phyloP scores from a whole-genome alignment of 305 asterid genomes.

The Monarda citriodora region DNA sequence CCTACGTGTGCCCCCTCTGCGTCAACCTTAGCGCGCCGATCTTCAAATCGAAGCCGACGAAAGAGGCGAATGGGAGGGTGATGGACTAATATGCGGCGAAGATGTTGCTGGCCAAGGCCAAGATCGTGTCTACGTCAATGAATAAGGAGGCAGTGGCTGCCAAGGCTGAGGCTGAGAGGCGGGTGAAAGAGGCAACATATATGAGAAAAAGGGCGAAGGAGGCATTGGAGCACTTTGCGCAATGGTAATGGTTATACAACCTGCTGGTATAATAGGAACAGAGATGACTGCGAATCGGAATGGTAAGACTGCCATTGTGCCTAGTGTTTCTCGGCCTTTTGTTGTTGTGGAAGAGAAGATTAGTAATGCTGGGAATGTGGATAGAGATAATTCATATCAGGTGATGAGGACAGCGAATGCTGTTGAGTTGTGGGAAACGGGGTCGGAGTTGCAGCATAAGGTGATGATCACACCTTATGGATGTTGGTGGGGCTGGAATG shows the following conservation, averaged over 20 bases:
- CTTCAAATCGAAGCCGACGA: constrained; percentile 34
- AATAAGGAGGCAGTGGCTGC: constrained; percentile 60
- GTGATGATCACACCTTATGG: constrained; percentile 21
- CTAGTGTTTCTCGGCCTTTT: constrained; percentile 19
- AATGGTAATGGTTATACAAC: constrained; percentile 3
- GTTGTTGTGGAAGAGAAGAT: constrained; percentile 24
- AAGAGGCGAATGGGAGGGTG: constrained; percentile 35
- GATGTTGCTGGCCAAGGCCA: constrained; percentile 76
- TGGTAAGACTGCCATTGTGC: constrained; percentile 8
- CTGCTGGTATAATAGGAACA: constrained; percentile 17
- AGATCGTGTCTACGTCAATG: constrained; percentile 57
- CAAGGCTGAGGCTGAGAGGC: constrained; percentile 65
- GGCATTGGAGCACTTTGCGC: constrained; percentile 61
- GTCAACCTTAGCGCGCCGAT: constrained; percentile 46
- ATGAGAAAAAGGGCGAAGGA: constrained; percentile 79
- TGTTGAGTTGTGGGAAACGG: constrained; percentile 52
- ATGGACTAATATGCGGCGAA: constrained; percentile 62
- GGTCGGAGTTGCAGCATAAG: constrained; percentile 16
- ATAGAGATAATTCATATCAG: constrained; percentile 41
- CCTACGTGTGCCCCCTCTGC: constrained; percentile 82
- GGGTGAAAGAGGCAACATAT: constrained; percentile 70
- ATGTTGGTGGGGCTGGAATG: constrained; percentile 20
- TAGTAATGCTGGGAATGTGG: constrained; percentile 18
- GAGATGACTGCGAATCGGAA: constrained; percentile 23
- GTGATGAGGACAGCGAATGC: constrained; percentile 57